Conservation (phyloP, 345 rosid species). For the Kernera saxatilis region DNA sequence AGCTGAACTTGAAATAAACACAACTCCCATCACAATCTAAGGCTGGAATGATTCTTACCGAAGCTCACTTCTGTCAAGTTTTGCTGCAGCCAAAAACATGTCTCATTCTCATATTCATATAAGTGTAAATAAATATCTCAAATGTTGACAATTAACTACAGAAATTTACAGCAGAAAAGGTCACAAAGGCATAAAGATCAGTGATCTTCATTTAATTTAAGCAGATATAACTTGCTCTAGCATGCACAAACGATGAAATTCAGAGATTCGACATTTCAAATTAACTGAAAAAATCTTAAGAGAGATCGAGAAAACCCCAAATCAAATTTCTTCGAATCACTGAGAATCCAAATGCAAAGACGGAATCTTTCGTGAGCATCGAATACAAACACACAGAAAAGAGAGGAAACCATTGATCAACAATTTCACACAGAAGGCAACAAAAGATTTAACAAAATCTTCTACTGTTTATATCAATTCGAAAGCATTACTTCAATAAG, state of each 20-base stretch:
- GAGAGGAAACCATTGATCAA: not conserved
- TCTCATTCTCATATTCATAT: not conserved
- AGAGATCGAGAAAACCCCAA: not conserved
- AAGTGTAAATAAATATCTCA: not conserved
- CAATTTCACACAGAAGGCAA: not conserved
- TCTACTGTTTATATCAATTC: not conserved
- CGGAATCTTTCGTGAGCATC: not conserved
- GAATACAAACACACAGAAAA: not conserved
- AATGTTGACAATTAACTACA: not conserved
- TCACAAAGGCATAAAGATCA: not conserved
- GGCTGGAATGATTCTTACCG: constrained; percentile 20
- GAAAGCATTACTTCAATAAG: not conserved
- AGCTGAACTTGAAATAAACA: constrained; percentile 78
- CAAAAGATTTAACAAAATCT: not conserved
- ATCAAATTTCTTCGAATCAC: not conserved
- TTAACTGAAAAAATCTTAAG: not conserved
- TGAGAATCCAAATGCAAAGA: constrained; percentile 13
- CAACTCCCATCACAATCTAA: constrained; percentile 76
- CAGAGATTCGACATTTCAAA: not conserved
- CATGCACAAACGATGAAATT: not conserved
- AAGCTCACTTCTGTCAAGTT: not conserved
- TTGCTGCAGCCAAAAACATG: not conserved
- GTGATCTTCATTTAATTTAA: not conserved
- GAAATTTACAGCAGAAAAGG: not conserved
- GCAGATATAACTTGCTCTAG: not conserved